A percentile compares a stretch with the other conserved stretches of the same genome.
Evolutionary conservation across 805 yeast species (phyloP).

Genomic region (Teunomyces pallodes): DNA sequence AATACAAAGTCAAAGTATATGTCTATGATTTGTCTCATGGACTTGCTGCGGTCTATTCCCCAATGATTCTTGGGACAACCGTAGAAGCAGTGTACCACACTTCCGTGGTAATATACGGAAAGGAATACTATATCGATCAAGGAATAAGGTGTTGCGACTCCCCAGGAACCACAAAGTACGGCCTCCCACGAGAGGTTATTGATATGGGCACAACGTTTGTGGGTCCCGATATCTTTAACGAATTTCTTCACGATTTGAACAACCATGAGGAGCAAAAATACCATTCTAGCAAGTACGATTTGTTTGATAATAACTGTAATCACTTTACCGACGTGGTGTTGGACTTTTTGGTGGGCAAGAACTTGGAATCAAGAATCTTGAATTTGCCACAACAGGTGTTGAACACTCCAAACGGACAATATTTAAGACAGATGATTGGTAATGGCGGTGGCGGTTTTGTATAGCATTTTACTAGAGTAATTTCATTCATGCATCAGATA

Average conservation of each 20-base stretch:
- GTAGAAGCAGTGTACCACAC: slow-evolving; percentile 71
- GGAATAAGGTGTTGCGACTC: slow-evolving; percentile 42
- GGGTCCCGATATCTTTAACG: slow-evolving; percentile 50
- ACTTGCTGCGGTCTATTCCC: slow-evolving; percentile 51
- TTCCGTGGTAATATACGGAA: slow-evolving; percentile 50
- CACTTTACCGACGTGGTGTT: slow-evolving; percentile 59
- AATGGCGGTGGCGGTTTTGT: slow-evolving; percentile 13
- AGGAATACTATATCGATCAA: slow-evolving; percentile 58
- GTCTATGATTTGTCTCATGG: slow-evolving; percentile 67
- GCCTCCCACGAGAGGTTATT: slow-evolving; percentile 51
- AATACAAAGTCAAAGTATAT: slow-evolving; percentile 47
- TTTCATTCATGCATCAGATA: neutral
- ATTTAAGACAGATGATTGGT: slow-evolving; percentile 34
- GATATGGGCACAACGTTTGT: slow-evolving; percentile 54
- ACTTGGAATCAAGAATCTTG: slow-evolving; percentile 52
- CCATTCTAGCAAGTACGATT: slow-evolving; percentile 48
- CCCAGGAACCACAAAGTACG: slow-evolving; percentile 60
- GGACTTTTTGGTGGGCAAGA: slow-evolving; percentile 56
- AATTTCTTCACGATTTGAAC: slow-evolving; percentile 49
- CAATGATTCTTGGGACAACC: slow-evolving; percentile 48
- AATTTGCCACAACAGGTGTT: slow-evolving; percentile 53
- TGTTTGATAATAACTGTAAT: slow-evolving; percentile 65
- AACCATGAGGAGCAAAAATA: slow-evolving; percentile 39
- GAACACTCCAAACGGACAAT: slow-evolving; percentile 33
- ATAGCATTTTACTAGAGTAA: neutral